phyloP scores from a whole-genome alignment of 441 rosid genomes.

The Adansonia rubrostipa region DNA sequence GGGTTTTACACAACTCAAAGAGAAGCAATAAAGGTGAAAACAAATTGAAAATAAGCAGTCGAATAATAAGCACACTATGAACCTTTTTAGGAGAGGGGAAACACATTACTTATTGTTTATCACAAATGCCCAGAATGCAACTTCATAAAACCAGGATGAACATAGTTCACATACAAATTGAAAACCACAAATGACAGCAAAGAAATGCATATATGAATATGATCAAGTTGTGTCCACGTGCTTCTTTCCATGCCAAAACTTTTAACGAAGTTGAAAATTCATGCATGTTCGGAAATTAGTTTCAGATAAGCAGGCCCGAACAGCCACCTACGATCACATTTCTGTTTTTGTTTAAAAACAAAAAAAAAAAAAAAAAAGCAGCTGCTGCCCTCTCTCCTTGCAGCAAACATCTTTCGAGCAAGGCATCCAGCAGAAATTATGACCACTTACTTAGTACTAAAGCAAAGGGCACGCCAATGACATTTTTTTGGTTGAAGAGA shows the following conservation, averaged over 20 bases:
- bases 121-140: neutral
- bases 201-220: neutral
- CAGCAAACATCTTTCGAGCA: conserved; percentile 58
- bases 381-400: conserved; percentile 67
- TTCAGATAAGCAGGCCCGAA: conserved; percentile 53
- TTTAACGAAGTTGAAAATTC: too few relatives aligned
- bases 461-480: conserved; percentile 21
- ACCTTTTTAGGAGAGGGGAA: neutral
- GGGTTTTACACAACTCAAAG: conserved; percentile 20
- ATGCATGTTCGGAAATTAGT: conserved; percentile 30
- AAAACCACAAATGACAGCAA: conserved; percentile 2
- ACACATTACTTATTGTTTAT: neutral
- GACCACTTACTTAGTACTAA: conserved; percentile 29
- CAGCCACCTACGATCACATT: conserved; percentile 66
- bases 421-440: conserved; percentile 65
- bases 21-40: neutral
- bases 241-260: conserved; percentile 41
- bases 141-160: neutral
- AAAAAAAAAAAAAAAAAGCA: conserved; percentile 60
- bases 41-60: neutral
- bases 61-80: neutral
- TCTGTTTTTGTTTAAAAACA: conserved; percentile 50
- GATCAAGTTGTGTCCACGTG: conserved; percentile 40
- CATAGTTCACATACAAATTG: neutral
- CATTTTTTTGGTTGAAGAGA: neutral